phyloP scores from a whole-genome alignment of 257 asterid species.

The Henckelia pumila region DNA sequence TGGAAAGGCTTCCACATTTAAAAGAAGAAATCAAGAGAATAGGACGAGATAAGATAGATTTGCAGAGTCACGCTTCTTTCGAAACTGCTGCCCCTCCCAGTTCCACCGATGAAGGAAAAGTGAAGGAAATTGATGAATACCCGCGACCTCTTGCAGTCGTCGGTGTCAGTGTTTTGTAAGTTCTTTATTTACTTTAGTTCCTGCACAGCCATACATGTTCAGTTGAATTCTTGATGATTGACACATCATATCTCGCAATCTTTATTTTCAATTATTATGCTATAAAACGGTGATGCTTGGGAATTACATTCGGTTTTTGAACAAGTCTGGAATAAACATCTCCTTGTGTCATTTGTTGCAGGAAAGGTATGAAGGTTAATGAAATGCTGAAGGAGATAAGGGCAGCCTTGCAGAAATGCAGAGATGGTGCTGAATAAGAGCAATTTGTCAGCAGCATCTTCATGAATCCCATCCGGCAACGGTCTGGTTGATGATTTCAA shows the following conservation, averaged over 20 bases:
- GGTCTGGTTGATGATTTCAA: background rate
- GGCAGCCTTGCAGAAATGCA: constrained; percentile 58
- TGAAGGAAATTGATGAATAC: constrained; percentile 79
- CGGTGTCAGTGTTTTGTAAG: constrained; percentile 96
- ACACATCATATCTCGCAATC: background rate
- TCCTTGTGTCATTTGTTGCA: constrained; percentile 29
- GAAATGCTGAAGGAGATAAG: constrained; percentile 70
- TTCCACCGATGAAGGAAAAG: constrained; percentile 30
- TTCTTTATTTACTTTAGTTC: background rate
- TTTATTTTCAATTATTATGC: too few relatives aligned
- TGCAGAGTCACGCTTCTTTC: constrained; percentile 17
- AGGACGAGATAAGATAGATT: constrained; percentile 48
- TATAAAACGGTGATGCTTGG: background rate
- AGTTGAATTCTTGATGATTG: background rate
- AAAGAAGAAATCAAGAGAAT: constrained; percentile 60
- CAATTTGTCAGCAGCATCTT: constrained; percentile 14
- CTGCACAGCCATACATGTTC: background rate
- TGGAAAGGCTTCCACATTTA: constrained; percentile 57
- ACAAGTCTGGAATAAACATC: background rate
- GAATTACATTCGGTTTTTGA: background rate
- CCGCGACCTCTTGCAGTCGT: constrained; percentile 79
- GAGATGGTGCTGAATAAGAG: constrained; percentile 24
- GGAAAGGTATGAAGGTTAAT: constrained; percentile 52
- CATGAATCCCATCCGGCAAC: background rate
- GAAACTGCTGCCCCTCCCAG: constrained; percentile 24